Percentiles rank a stretch among this genome's conserved stretches.
Evolutionary conservation across 495 filamentous ascomycete genomes (phyloP).

Genomic region (Margaritispora aquatica): DNA sequence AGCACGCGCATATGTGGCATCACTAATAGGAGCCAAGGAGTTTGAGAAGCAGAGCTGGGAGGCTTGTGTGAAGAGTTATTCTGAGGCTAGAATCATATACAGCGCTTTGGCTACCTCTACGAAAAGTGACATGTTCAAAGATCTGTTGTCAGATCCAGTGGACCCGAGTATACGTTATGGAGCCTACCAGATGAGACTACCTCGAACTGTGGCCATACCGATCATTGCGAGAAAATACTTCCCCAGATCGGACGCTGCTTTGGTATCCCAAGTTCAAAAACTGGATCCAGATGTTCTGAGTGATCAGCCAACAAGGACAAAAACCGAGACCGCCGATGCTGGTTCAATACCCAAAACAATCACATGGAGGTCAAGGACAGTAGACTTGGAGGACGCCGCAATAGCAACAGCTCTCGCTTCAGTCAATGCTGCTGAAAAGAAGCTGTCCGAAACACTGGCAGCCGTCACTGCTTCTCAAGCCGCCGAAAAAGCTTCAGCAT

Average conservation of each 20-base stretch:
- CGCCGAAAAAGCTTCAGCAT: conserved; percentile 66
- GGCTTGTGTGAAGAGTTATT: conserved; percentile 64
- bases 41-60: conserved; percentile 90
- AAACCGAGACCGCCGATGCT: conserved; percentile 42
- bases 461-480: conserved; percentile 48
- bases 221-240: conserved; percentile 73
- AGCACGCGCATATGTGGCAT: conserved; percentile 74
- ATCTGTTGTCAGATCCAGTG: conserved; percentile 75
- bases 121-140: conserved; percentile 71
- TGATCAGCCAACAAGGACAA: conserved; percentile 47
- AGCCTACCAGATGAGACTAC: conserved; percentile 82
- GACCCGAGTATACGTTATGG: conserved; percentile 94
- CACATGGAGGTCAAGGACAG: conserved; percentile 82
- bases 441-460: conserved; percentile 54
- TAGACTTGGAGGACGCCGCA: conserved; percentile 86
- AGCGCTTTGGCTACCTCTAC: conserved; percentile 51
- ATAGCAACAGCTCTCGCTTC: conserved; percentile 66
- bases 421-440: conserved; percentile 46
- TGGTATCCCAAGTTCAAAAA: conserved; percentile 62
- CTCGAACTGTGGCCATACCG: conserved; percentile 73
- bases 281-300: conserved; percentile 68
- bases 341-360: conserved; percentile 68
- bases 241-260: conserved; percentile 49
- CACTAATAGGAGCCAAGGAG: conserved; percentile 64
- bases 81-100: conserved; percentile 78